Base-by-base conservation (phyloP, 1,284 basidiomycete species). In the Cerrena zonata region DNA sequence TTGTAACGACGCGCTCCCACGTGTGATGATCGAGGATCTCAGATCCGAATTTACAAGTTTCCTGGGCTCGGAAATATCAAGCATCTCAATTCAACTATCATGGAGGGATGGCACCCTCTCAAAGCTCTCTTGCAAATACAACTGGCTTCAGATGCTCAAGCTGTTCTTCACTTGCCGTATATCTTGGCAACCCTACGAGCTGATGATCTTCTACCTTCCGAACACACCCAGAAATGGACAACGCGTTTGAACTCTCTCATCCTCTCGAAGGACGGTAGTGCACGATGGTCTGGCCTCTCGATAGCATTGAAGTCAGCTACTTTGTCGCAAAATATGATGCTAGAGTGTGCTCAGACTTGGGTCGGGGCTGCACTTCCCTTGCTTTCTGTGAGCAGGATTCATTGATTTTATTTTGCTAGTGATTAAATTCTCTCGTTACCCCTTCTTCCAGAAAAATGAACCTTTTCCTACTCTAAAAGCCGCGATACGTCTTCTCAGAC, bases 231-330 rank as follows among this genome's bases (percentile, higher is more conserved):
- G 51, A 89, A 89, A 75, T 91, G 87, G 87, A 72, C 74, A 5
- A 71, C 75, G 18, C 77, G 88, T 49, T 69, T 89, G 51, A 81
- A 78, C 57, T 81, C 86, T 2, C 69, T 91, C 40, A 70, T 91
- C 42, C 82, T 85, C 57, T 82, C 89, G 12, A 89, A 84, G 65
- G 80, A 87, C 55, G 63, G 81, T 11, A 80, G 78, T 42, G 79
- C 77, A 52, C 78, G 84, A 53, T 91, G 88, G 88, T 80, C 83
- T 21, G 89, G 86, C 13, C 70, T 90, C 25, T 85, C 78, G 58
- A 66, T 91, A 38, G 88, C 89, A 2, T 69, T 82, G 56, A 78
- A 78, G 57, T 84, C 83, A 5, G 76, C 83, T 2, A 57, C 71
- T 26, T 64, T 79, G 24, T 86, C 84, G 3, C 78, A 71, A 59